Evolutionary conservation across 805 yeast genomes (phyloP).

Genomic region (Candida endomychidarum): DNA sequence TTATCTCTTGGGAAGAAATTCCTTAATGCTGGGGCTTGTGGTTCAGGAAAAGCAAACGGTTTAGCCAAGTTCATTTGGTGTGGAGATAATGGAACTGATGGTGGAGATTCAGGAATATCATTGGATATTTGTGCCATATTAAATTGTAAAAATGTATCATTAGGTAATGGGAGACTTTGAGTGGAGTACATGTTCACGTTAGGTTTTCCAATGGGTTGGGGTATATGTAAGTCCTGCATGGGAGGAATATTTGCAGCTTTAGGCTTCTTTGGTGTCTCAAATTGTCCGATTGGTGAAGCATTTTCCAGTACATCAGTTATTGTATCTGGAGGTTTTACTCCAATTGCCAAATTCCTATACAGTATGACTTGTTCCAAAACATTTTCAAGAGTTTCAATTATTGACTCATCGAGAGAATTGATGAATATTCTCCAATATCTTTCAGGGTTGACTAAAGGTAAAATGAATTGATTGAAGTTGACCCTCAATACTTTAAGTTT

Average conservation of each 20-base stretch:
- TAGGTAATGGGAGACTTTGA: constrained; percentile 6
- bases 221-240: no score
- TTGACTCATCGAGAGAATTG: constrained; percentile 27
- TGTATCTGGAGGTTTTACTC: constrained; percentile 9
- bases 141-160: constrained; percentile 11
- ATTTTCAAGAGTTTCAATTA: constrained; percentile 27
- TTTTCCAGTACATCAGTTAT: not conserved
- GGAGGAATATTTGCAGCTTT: no score
- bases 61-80: constrained; percentile 10
- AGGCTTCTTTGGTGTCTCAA: no score
- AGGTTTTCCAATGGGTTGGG: constrained; percentile 1
- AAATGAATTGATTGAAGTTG: constrained; percentile 47
- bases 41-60: constrained; percentile 3
- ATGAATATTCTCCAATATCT: constrained; percentile 65
- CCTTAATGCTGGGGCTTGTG: constrained; percentile 3
- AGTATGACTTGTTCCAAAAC: constrained; percentile 43
- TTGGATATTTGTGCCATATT: constrained; percentile 20
- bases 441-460: constrained; percentile 72
- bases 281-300: not conserved
- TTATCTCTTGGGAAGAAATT: constrained; percentile 5
- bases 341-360: constrained; percentile 35
- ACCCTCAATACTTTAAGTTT: constrained; percentile 57
- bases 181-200: not conserved
- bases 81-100: constrained; percentile 44
- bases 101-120: constrained; percentile 44